phyloP scores from a whole-genome alignment of 1,139 yeast genomes.

The Candida glucosophila region DNA sequence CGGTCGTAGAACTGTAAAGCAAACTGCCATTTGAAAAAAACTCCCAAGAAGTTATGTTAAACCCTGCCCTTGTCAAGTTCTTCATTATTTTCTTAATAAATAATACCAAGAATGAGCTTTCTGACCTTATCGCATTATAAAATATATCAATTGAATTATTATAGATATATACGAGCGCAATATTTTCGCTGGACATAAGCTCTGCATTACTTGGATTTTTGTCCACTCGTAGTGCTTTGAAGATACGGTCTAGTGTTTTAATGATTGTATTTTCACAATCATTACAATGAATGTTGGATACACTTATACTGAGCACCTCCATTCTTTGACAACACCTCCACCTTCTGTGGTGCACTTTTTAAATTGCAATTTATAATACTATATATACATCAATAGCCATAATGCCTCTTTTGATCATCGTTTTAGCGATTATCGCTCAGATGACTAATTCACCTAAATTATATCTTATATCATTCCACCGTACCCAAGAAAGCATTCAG shows the following conservation, averaged over 20 bases:
- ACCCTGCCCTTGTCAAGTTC: constrained; percentile 20
- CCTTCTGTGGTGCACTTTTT: too few relatives aligned
- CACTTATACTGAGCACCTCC: constrained; percentile 19
- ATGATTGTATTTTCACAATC: constrained; percentile 35
- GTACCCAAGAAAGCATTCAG: too few relatives aligned
- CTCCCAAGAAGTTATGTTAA: constrained; percentile 28
- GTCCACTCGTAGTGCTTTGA: constrained; percentile 5
- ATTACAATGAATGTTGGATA: constrained; percentile 44
- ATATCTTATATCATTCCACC: too few relatives aligned
- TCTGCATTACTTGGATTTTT: constrained; percentile 8
- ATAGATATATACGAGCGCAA: constrained; percentile 5
- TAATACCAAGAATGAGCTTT: constrained; percentile 6
- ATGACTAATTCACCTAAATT: too few relatives aligned
- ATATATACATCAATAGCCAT: too few relatives aligned
- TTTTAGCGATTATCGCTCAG: too few relatives aligned
- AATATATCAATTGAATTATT: constrained; percentile 16
- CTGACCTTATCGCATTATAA: constrained; percentile 5
- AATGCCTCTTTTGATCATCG: too few relatives aligned
- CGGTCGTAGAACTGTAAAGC: constrained; percentile 7
- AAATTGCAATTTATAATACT: too few relatives aligned
- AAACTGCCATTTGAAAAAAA: constrained; percentile 11
- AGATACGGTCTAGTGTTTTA: constrained; percentile 9
- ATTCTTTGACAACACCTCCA: too few relatives aligned
- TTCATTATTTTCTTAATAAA: constrained; percentile 16
- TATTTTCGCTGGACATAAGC: constrained; percentile 14